Conservation (phyloP, 176 grass and related monocot genomes). For the Guadua angustifolia region DNA sequence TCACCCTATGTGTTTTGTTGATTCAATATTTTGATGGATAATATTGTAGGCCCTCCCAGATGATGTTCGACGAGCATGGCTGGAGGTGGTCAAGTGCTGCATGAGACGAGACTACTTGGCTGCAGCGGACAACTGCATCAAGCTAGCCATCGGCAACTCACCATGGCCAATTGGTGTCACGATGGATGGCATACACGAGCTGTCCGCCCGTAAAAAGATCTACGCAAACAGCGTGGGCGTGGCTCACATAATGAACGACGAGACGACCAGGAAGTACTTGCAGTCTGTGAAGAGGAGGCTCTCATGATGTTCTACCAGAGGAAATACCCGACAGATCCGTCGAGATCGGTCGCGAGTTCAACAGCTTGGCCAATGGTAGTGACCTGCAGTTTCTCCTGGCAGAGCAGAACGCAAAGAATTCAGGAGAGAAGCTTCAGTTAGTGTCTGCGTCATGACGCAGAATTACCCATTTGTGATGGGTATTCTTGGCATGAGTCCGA, state of each 20-base stretch:
- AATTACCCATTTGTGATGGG: neutral
- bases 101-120: slow-evolving; percentile 71
- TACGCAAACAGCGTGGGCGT: slow-evolving; percentile 76
- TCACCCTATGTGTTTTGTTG: neutral
- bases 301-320: slow-evolving; percentile 76
- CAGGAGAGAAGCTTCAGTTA: slow-evolving; percentile 37
- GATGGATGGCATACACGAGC: slow-evolving; percentile 91
- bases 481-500: neutral
- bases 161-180: slow-evolving; percentile 92
- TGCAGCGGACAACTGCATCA: slow-evolving; percentile 76
- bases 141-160: slow-evolving; percentile 87
- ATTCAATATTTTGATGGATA: neutral
- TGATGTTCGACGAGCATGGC: slow-evolving; percentile 58
- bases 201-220: slow-evolving; percentile 81
- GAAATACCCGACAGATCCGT: slow-evolving; percentile 68
- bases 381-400: slow-evolving; percentile 67
- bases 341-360: slow-evolving; percentile 81
- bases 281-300: slow-evolving; percentile 83
- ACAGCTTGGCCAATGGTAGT: slow-evolving; percentile 80
- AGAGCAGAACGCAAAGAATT: slow-evolving; percentile 35
- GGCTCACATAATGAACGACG: slow-evolving; percentile 89
- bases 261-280: slow-evolving; percentile 76
- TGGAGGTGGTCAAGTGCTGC: slow-evolving; percentile 66
- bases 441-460: slow-evolving; percentile 41
- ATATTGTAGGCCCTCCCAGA: slow-evolving; percentile 54